Evolutionary conservation across 345 rosid genomes (phyloP).

Genomic region (Aegle marmelos): DNA sequence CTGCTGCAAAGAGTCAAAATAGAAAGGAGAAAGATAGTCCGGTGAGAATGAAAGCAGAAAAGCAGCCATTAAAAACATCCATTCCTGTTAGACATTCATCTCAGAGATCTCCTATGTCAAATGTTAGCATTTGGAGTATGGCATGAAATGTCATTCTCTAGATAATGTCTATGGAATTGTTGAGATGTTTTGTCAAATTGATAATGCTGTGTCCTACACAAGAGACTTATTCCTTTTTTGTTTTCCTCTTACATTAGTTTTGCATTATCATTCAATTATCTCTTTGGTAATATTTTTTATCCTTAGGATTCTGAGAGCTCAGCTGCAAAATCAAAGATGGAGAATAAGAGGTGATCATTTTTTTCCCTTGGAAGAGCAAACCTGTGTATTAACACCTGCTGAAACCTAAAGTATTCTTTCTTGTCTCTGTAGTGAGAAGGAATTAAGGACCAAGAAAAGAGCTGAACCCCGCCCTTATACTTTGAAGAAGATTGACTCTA

Average conservation of each 20-base stretch:
- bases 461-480: slow-evolving; percentile 37
- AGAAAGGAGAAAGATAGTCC: slow-evolving; percentile 29
- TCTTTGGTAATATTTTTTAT: slow-evolving; percentile 5
- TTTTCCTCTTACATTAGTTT: background rate
- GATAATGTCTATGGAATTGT: background rate
- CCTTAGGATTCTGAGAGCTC: slow-evolving; percentile 38
- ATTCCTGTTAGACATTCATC: slow-evolving; percentile 19
- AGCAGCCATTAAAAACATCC: slow-evolving; percentile 23
- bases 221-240: background rate
- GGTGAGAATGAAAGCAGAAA: slow-evolving; percentile 29
- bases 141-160: background rate
- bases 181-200: background rate
- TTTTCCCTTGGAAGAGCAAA: slow-evolving; percentile 7
- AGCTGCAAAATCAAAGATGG: slow-evolving; percentile 33
- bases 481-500: slow-evolving; percentile 34
- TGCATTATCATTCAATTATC: background rate
- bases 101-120: slow-evolving; percentile 27
- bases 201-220: background rate
- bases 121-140: slow-evolving; percentile 26
- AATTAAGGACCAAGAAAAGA: slow-evolving; percentile 39
- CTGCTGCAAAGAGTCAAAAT: slow-evolving; percentile 22
- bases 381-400: slow-evolving; percentile 9
- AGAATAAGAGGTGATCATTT: slow-evolving; percentile 45
- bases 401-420: slow-evolving; percentile 5
- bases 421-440: slow-evolving; percentile 43